These are phyloP conservation scores for Globisporangium recalcitrans DNA, from an alignment of 352 stramenopile genomes.

Conservation along the genomic window DNA sequence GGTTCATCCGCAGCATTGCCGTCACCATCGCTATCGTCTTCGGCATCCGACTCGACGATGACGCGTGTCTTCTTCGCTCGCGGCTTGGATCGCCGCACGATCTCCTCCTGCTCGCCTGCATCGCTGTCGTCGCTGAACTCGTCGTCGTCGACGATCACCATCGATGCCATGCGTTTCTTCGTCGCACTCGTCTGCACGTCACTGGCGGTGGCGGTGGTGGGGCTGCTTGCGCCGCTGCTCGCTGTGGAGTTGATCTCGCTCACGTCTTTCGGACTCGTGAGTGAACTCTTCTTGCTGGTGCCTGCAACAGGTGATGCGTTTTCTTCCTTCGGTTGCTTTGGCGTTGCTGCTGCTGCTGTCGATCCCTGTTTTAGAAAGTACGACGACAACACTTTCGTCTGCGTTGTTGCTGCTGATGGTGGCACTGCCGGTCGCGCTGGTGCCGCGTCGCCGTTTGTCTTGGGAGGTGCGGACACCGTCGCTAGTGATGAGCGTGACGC, in stretches of 20 bases:
- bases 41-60: conserved; percentile 66
- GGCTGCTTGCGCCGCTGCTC: conserved; percentile 5
- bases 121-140: conserved; percentile 32
- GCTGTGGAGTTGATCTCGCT: conserved; percentile 19
- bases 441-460: not conserved
- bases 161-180: conserved; percentile 22
- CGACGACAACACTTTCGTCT: conserved; percentile 29
- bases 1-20: conserved; percentile 8
- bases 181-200: conserved; percentile 13
- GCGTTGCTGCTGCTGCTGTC: not conserved
- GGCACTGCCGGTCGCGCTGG: not conserved
- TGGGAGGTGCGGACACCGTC: not conserved
- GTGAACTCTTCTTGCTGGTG: not conserved
- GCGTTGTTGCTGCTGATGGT: not conserved
- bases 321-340: conserved; percentile 8
- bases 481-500: conserved; percentile 22
- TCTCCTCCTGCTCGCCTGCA: conserved; percentile 33
- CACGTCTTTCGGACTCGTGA: conserved; percentile 24
- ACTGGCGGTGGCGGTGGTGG: not conserved
- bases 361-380: conserved; percentile 26
- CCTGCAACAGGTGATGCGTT: not conserved
- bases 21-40: conserved; percentile 24
- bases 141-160: conserved; percentile 29
- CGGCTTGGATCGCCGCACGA: conserved; percentile 27
- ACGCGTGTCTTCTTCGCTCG: conserved; percentile 44